Evolutionary conservation across 352 stramenopile species (phyloP).

Genomic region (Thalassiosira exigua): DNA sequence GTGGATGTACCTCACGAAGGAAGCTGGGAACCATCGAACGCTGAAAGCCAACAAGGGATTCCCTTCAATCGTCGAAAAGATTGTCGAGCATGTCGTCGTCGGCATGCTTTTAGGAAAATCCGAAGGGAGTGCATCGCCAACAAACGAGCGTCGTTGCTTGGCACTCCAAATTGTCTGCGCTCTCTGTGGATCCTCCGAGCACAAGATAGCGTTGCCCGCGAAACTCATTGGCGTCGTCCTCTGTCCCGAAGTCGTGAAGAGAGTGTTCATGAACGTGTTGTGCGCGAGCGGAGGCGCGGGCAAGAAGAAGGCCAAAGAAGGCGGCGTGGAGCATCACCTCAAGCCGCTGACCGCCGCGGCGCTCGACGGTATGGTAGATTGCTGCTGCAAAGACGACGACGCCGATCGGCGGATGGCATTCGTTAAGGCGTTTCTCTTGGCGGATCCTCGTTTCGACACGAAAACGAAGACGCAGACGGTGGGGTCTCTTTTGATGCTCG

Average conservation of each 20-base stretch:
- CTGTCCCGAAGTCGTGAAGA: conserved; percentile 53
- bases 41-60: no score
- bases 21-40: no score
- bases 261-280: conserved; percentile 73
- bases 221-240: conserved; percentile 36
- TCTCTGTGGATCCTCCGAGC: conserved; percentile 31
- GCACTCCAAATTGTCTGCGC: conserved; percentile 53
- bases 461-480: no score
- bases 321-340: conserved; percentile 37
- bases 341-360: conserved; percentile 47
- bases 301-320: conserved; percentile 36
- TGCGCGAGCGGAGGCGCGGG: conserved; percentile 56
- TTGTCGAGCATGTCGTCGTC: no score
- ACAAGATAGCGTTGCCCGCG: conserved; percentile 31
- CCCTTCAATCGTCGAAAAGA: no score
- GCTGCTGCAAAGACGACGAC: conserved; percentile 37
- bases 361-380: conserved; percentile 30
- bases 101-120: conserved; percentile 65
- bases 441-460: no score
- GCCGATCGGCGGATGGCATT: conserved; percentile 50
- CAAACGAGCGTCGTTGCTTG: conserved; percentile 62
- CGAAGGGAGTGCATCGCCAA: conserved; percentile 46
- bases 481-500: no score
- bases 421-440: no score
- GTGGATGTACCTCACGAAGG: no score